Percentiles rank a stretch among this genome's conserved stretches.
Conservation (phyloP, 345 rosid genomes). For the Carallia brachiata region DNA sequence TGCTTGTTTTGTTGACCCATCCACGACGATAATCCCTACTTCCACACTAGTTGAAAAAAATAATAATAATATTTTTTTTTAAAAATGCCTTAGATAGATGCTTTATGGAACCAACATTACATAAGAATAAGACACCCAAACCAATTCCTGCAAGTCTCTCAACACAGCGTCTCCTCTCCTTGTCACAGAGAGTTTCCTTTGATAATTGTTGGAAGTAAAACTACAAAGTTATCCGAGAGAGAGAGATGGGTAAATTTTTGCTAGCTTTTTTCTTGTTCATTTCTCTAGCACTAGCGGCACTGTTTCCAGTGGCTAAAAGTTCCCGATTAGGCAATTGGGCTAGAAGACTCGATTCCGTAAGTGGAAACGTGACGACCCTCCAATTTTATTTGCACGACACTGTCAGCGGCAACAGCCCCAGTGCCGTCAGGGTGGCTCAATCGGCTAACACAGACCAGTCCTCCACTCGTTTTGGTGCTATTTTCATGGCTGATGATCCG, state of each 20-base stretch:
- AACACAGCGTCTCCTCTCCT: too few species aligned
- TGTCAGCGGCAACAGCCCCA: slow-evolving; percentile 49
- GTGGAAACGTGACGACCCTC: slow-evolving; percentile 41
- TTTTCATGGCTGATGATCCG: slow-evolving; percentile 5
- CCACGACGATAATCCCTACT: too few species aligned
- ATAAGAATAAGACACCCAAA: too few species aligned
- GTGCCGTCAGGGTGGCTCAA: slow-evolving; percentile 48
- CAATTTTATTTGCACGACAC: slow-evolving; percentile 66
- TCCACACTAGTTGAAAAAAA: too few species aligned
- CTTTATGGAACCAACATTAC: too few species aligned
- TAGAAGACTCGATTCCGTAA: slow-evolving; percentile 15
- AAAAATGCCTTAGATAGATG: too few species aligned
- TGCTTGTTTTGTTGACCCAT: too few species aligned
- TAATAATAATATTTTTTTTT: too few species aligned
- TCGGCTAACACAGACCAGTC: slow-evolving; percentile 26
- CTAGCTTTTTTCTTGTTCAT: neutral
- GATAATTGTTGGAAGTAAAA: too few species aligned
- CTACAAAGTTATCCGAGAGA: too few species aligned
- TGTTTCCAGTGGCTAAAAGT: slow-evolving; percentile 14
- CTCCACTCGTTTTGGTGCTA: neutral
- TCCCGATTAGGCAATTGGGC: slow-evolving; percentile 27
- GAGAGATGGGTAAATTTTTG: neutral
- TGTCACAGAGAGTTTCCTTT: too few species aligned
- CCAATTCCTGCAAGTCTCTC: too few species aligned
- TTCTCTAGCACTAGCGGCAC: neutral